Base-by-base conservation (phyloP, 805 yeast species). In the Suhomyces sp. region DNA sequence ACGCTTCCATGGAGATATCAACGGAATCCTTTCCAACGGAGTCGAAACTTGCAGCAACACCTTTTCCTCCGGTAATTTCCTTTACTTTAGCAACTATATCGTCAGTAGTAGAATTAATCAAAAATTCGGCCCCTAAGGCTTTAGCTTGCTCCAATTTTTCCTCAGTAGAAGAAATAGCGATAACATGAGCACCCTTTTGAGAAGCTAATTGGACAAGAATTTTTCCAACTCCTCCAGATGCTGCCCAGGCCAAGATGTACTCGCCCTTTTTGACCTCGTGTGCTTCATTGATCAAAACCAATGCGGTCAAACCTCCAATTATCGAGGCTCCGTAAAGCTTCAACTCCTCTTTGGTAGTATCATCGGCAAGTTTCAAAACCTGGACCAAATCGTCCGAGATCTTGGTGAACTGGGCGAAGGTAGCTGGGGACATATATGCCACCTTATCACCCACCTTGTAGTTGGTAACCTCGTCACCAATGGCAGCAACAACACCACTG, bases 201-300 rank as follows among this genome's bases (percentile, higher is more conserved):
- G 69, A 58, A 32, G 83, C 60, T 59, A 88, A 63, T 57, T 88
- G 96, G 32, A 71, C 67, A 35, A 88, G 63, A 13, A 86, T 47
- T 33, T 76, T 71, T 4, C 98, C 98, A 33, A 86, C 91, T 38
- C 97, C 96, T 29, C 97, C 98, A 3, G 97, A 96, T 6, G 96
- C 96, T 4, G 97, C 97, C 66, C 88, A 87, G 17, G 87, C 80
- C 30, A 90, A 68, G 28, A 84, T 74, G 47, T 61, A 72, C 39
- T 91, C 96, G 35, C 79, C 90, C 54, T 74, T 65, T 48, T 85
- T 56, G 25, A 86, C 83, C 2, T 69, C 51, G 52, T 84, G 77
- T 2, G 93, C 76, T 43, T 84, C 88, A 23, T 70, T 63, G 30
- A 78, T 63, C 40, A 90, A 78, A 1, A 91, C 74, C 48, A 83